Base-by-base conservation (phyloP, 805 yeast species). In the Yamadazyma sp. region DNA sequence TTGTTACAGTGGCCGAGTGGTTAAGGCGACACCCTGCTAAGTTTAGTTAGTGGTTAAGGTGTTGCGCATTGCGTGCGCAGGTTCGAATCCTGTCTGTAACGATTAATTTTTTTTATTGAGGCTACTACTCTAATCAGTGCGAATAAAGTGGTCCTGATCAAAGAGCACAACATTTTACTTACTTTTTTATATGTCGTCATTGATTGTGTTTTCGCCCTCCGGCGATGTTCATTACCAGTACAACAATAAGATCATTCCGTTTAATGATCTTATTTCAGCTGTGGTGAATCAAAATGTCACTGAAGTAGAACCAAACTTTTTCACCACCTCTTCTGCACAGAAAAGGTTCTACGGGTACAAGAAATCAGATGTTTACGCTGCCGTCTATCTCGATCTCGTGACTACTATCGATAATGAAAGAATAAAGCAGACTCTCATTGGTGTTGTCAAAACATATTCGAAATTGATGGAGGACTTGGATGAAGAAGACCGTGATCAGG, bases 31-130 rank as follows among this genome's bases (percentile, higher is more conserved):
- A 80, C 88, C 87, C 89, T 82, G 87, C 88, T 82, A 46, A 35
- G 18, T 37, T 29, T 12, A 17, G 80, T 70, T 46, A 48, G 62
- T 49, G 40, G 68, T 43, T 38, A 64, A 33, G 70, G 70, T 60
- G 67, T 66, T 67, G 73, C 68, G 71, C 58, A 58, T 55, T 67
- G 59, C 72, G 68, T 65, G 62, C 96, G 95, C 95, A 87, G 95
- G 96, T 87, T 87, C 96, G 96, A 87, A 87, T 87, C 96, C 95
- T 87, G 95, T 86, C 95, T 84, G 95, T 87, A 85, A 84, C 96
- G 95, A 51, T 59, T 62, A 67, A 68, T 76, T 70, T 77, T 77
- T 75, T 61, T 36, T 41, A 4, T 11, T 28, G 11, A 7, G 13
- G 12, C 28, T 21, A 18, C 11, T 21, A 21, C 24, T 21, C 10